Percentiles rank a stretch among this genome's conserved stretches.
These are phyloP conservation scores for Pseudogymnoascus sp. DNA, from an alignment of 2,329 filamentous ascomycete genomes.

Conservation along the genomic window DNA sequence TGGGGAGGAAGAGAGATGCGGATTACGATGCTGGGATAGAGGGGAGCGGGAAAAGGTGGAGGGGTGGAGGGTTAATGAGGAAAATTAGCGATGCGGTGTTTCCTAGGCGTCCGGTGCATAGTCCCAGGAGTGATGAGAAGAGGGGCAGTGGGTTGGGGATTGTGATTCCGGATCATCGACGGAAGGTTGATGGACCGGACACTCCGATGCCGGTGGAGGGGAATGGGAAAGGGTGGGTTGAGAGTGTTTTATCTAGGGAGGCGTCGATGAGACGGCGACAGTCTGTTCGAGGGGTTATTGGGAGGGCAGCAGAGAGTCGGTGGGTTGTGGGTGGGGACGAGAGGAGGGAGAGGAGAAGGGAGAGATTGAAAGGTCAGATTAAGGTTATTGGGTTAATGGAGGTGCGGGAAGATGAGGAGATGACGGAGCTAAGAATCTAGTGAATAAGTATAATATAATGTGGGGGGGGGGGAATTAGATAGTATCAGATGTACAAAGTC, in stretches of 20 bases:
- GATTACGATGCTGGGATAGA: background rate
- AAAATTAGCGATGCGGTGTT: background rate
- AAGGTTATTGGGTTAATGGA: background rate
- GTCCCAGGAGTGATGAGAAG: background rate
- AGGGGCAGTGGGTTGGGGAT: background rate
- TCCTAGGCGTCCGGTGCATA: background rate
- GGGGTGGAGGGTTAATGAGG: background rate
- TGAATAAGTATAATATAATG: background rate
- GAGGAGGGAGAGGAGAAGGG: background rate
- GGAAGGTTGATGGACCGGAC: background rate
- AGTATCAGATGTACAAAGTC: background rate
- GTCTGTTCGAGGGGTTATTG: background rate
- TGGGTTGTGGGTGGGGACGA: background rate
- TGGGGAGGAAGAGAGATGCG: background rate
- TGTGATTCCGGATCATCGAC: slow-evolving; percentile 4
- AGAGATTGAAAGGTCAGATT: slow-evolving; percentile 1
- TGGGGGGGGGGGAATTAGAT: background rate
- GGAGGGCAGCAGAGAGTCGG: background rate
- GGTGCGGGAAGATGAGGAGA: background rate
- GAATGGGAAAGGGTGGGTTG: background rate
- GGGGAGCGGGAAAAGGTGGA: background rate
- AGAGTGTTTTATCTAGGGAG: background rate
- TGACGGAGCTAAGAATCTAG: background rate
- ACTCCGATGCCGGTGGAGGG: background rate
- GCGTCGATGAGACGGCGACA: background rate